A percentile compares a stretch with the other conserved stretches of the same genome.
Conservation (phyloP, 2,329 filamentous ascomycete species). For the Fusarium euwallaceae region DNA sequence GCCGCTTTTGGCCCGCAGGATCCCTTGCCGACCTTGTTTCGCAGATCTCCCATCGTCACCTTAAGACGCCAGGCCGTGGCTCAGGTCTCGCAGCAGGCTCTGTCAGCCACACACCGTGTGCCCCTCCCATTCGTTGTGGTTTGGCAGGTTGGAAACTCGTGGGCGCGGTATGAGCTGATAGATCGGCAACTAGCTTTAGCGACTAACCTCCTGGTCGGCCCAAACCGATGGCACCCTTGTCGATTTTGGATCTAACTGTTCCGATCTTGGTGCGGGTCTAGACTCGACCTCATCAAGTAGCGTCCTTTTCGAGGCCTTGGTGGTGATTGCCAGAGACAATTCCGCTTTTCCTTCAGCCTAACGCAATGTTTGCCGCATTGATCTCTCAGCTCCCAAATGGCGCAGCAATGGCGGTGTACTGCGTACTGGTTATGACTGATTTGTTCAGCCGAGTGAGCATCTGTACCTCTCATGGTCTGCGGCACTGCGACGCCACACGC, state of each 20-base stretch:
- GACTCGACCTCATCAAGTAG: constrained; percentile 27
- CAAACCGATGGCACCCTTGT: constrained; percentile 46
- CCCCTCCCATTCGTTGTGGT: constrained; percentile 30
- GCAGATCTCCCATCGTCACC: constrained; percentile 22
- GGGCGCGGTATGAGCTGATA: constrained; percentile 39
- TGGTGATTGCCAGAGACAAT: constrained; percentile 23
- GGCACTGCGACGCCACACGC: background rate
- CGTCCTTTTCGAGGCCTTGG: constrained; percentile 9
- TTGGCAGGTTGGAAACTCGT: constrained; percentile 30
- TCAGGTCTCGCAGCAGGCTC: constrained; percentile 25
- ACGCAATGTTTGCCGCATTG: constrained; percentile 23
- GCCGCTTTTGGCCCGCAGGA: background rate
- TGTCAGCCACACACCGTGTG: constrained; percentile 21
- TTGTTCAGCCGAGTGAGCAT: background rate
- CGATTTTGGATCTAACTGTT: constrained; percentile 42
- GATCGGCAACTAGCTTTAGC: constrained; percentile 46
- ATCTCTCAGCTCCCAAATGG: constrained; percentile 13
- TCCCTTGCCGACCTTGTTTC: constrained; percentile 18
- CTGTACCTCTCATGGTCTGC: background rate
- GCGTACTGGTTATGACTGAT: background rate
- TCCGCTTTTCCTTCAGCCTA: constrained; percentile 22
- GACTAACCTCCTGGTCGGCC: constrained; percentile 43
- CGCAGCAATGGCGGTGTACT: constrained; percentile 5
- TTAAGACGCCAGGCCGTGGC: background rate
- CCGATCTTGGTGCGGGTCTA: constrained; percentile 45